These are phyloP conservation scores for Leptodermis oblonga DNA, from an alignment of 257 asterid genomes.

Conservation along the genomic window DNA sequence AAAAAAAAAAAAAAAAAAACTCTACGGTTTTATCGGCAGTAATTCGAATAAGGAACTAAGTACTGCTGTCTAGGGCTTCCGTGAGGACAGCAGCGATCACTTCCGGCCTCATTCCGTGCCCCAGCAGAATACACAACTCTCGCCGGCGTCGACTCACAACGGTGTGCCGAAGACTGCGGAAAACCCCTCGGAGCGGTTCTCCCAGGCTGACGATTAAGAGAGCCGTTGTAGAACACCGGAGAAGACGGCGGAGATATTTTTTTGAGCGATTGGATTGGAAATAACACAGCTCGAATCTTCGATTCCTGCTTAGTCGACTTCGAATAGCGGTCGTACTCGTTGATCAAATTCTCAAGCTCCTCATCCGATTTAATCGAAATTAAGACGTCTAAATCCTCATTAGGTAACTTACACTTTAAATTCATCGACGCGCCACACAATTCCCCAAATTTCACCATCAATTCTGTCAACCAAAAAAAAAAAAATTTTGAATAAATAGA, in stretches of 20 bases:
- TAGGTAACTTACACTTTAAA: constrained; percentile 71
- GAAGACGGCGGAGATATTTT: constrained; percentile 58
- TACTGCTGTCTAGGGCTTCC: constrained; percentile 22
- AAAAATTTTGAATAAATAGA: not conserved
- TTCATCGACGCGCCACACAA: constrained; percentile 57
- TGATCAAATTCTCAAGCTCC: constrained; percentile 51
- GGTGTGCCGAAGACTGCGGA: constrained; percentile 18
- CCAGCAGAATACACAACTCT: constrained; percentile 22
- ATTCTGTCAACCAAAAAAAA: constrained; percentile 32
- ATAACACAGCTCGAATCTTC: constrained; percentile 68
- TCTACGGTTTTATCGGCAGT: constrained; percentile 16
- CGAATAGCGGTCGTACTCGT: constrained; percentile 57
- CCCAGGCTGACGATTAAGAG: constrained; percentile 27
- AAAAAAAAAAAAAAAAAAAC: too few relatives aligned
- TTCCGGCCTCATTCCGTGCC: constrained; percentile 17
- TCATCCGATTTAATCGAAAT: constrained; percentile 68
- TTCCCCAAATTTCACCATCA: constrained; percentile 75
- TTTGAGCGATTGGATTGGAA: constrained; percentile 42
- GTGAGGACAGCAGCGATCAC: constrained; percentile 17
- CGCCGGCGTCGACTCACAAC: constrained; percentile 22
- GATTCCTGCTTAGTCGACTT: constrained; percentile 28
- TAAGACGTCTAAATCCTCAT: constrained; percentile 70
- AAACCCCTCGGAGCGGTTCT: constrained; percentile 18
- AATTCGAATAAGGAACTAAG: constrained; percentile 28
- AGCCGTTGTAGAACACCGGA: constrained; percentile 63